phyloP scores from a whole-genome alignment of 1,139 yeast genomes.

The Pneumocystis carinii region DNA sequence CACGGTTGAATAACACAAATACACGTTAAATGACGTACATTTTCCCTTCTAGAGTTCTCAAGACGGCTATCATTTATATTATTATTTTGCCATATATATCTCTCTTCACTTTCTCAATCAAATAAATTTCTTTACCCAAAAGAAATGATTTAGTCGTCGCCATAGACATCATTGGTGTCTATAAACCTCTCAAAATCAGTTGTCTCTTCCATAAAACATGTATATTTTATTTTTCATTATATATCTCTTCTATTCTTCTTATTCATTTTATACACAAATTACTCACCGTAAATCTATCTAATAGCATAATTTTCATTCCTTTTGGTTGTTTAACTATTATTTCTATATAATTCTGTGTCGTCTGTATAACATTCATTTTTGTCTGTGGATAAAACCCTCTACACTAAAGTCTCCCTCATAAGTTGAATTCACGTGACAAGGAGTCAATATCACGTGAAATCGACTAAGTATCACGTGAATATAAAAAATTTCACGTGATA shows the following conservation, averaged over 20 bases:
- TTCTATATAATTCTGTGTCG: slow-evolving; percentile 36
- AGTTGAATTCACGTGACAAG: too few relatives aligned
- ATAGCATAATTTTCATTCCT: slow-evolving; percentile 51
- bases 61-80: slow-evolving; percentile 24
- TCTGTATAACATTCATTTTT: slow-evolving; percentile 39
- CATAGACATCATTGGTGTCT: slow-evolving; percentile 65
- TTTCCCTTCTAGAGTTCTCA: slow-evolving; percentile 50
- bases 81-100: not conserved
- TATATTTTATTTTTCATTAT: not conserved
- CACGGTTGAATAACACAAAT: slow-evolving; percentile 66
- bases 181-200: not conserved
- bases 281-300: slow-evolving; percentile 52
- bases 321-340: slow-evolving; percentile 27
- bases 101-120: slow-evolving; percentile 39
- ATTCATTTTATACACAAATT: not conserved
- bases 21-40: slow-evolving; percentile 72
- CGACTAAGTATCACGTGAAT: too few relatives aligned
- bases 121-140: slow-evolving; percentile 63
- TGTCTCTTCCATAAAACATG: not conserved
- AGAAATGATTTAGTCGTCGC: slow-evolving; percentile 77
- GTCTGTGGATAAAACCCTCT: too few relatives aligned
- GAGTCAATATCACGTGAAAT: too few relatives aligned
- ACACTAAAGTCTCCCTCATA: too few relatives aligned
- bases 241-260: too few relatives aligned
- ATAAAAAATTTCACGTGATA: too few relatives aligned